Conservation (phyloP, 2,329 filamentous ascomycete species). For the Emmonsiellopsis sp. region DNA sequence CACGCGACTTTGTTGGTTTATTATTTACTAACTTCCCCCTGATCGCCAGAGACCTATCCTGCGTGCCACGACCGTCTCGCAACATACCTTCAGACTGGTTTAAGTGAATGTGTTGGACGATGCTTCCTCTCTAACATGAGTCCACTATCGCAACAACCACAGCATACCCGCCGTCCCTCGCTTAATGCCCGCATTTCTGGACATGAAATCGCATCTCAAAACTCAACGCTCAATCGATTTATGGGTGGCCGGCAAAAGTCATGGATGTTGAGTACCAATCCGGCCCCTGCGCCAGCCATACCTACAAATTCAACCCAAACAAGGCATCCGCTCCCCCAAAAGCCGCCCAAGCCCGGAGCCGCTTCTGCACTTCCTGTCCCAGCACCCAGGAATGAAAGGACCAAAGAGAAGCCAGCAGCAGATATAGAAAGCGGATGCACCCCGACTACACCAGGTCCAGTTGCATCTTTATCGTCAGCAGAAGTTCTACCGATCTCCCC, state of each 20-base stretch:
- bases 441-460: background rate
- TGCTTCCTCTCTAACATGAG: background rate
- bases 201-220: constrained; percentile 17
- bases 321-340: constrained; percentile 14
- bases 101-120: background rate
- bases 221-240: constrained; percentile 33
- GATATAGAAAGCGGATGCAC: background rate
- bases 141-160: background rate
- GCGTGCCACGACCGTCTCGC: background rate
- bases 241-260: constrained; percentile 28
- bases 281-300: background rate
- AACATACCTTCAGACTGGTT: background rate
- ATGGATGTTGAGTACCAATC: constrained; percentile 26
- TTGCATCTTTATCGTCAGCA: background rate
- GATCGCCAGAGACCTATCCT: background rate
- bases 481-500: background rate
- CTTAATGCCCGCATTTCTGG: background rate
- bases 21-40: background rate
- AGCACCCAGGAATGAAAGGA: background rate
- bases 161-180: background rate
- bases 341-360: background rate
- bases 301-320: constrained; percentile 8
- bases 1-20: background rate
- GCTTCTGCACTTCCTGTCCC: background rate
- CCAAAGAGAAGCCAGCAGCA: background rate